Conservation (phyloP, 768 basidiomycete genomes). For the Lentinula guzmanii region DNA sequence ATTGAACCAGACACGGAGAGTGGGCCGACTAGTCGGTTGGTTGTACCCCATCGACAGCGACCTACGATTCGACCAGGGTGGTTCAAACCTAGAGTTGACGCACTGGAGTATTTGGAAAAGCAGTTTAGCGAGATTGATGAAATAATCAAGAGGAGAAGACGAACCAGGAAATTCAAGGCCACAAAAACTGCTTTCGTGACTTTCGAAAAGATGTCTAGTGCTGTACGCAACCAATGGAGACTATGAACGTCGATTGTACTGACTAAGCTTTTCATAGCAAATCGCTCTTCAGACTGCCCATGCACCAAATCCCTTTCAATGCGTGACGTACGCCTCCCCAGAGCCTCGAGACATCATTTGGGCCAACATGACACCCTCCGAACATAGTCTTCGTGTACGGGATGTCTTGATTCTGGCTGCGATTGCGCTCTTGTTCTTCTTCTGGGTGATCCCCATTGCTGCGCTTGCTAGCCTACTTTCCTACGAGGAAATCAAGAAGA, state of each 20-base stretch:
- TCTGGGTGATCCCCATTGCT: conserved; percentile 90
- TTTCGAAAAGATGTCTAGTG: conserved; percentile 92
- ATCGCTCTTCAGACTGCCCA: conserved; percentile 83
- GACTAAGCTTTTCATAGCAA: conserved; percentile 48
- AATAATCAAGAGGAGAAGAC: conserved; percentile 67
- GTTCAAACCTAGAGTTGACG: conserved; percentile 78
- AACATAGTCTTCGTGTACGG: conserved; percentile 52
- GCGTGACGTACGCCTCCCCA: conserved; percentile 72
- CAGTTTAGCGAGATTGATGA: conserved; percentile 82
- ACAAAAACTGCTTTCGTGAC: conserved; percentile 91
- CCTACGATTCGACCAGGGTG: conserved; percentile 73
- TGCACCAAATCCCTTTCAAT: conserved; percentile 58
- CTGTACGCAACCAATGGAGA: conserved; percentile 43
- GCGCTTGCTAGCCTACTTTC: conserved; percentile 83
- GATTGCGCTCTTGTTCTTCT: conserved; percentile 74
- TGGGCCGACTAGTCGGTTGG: conserved; percentile 54
- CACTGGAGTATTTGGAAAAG: conserved; percentile 80
- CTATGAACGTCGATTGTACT: not conserved
- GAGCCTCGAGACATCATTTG: conserved; percentile 96
- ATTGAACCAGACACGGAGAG: conserved; percentile 46
- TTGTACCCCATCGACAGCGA: conserved; percentile 67
- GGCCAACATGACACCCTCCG: conserved; percentile 77
- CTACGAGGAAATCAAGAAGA: conserved; percentile 90
- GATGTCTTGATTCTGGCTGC: conserved; percentile 64
- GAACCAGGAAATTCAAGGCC: conserved; percentile 68